Evolutionary conservation across 2,329 filamentous ascomycete genomes (phyloP).

Genomic region (Claviceps fusiformis): DNA sequence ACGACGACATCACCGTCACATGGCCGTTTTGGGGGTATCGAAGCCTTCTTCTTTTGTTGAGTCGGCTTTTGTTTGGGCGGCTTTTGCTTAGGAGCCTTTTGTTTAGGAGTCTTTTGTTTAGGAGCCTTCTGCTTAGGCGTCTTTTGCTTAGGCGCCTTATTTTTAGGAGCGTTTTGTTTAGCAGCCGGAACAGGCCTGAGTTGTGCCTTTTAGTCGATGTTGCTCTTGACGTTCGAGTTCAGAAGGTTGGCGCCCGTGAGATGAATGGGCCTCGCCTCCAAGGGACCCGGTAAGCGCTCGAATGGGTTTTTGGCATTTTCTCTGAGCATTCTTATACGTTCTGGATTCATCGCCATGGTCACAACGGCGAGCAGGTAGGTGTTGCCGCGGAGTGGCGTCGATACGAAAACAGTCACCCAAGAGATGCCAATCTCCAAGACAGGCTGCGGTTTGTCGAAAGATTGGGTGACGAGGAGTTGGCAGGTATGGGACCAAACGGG

Average conservation of each 20-base stretch:
- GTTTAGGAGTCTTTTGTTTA: too few relatives aligned
- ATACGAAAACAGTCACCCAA: background rate
- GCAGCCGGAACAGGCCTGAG: background rate
- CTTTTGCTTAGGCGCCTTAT: background rate
- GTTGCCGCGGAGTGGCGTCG: background rate
- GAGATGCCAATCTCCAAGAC: background rate
- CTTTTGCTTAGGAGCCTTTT: too few relatives aligned
- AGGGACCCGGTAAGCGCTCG: background rate
- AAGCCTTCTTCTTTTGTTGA: background rate
- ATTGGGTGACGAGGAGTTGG: background rate
- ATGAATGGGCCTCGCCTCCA: background rate
- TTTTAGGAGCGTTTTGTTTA: background rate
- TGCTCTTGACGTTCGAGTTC: background rate
- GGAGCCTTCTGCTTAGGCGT: too few relatives aligned
- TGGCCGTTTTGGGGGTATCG: background rate
- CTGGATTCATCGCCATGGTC: conserved; percentile 14
- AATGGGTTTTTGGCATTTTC: conserved; percentile 4
- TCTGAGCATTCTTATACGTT: conserved; percentile 13
- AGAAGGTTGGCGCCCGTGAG: conserved; percentile 5
- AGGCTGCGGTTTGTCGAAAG: background rate
- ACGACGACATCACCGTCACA: background rate
- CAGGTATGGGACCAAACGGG: too few relatives aligned
- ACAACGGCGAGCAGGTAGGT: background rate
- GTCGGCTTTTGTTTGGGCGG: background rate
- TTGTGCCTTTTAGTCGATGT: background rate